A percentile compares a stretch with the other conserved stretches of the same genome.
These are phyloP conservation scores for Lactarius vividus DNA, from an alignment of 768 basidiomycete genomes.

Conservation along the genomic window DNA sequence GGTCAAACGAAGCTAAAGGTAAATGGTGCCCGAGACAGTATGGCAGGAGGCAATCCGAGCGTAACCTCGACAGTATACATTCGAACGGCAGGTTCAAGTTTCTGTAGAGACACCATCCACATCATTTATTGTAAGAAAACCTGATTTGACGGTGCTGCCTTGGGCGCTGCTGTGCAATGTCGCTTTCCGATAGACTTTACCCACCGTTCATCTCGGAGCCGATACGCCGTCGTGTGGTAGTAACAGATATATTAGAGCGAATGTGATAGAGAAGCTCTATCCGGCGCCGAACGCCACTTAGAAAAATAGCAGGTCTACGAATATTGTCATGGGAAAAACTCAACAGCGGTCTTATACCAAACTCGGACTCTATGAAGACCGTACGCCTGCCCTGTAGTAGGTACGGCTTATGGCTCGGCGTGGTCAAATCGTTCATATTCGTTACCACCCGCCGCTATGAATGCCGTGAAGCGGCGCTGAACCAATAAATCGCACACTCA, in stretches of 20 bases:
- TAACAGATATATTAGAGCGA: background rate
- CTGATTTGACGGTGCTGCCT: background rate
- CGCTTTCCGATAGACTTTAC: background rate
- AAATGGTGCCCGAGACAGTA: background rate
- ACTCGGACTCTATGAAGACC: background rate
- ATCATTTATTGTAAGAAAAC: background rate
- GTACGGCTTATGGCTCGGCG: background rate
- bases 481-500: background rate
- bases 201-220: background rate
- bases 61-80: too few relatives aligned
- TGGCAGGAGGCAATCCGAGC: background rate
- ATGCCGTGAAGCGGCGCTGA: background rate
- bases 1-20: too few relatives aligned
- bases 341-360: background rate
- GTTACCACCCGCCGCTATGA: background rate
- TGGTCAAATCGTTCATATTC: background rate
- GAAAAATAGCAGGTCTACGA: background rate
- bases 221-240: background rate
- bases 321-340: background rate
- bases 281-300: background rate
- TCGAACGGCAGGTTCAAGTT: too few relatives aligned
- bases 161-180: background rate
- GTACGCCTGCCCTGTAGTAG: background rate
- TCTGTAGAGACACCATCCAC: too few relatives aligned
- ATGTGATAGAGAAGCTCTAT: background rate